Conservation (phyloP, 495 filamentous ascomycete genomes). For the Recurvomyces mirabilis region DNA sequence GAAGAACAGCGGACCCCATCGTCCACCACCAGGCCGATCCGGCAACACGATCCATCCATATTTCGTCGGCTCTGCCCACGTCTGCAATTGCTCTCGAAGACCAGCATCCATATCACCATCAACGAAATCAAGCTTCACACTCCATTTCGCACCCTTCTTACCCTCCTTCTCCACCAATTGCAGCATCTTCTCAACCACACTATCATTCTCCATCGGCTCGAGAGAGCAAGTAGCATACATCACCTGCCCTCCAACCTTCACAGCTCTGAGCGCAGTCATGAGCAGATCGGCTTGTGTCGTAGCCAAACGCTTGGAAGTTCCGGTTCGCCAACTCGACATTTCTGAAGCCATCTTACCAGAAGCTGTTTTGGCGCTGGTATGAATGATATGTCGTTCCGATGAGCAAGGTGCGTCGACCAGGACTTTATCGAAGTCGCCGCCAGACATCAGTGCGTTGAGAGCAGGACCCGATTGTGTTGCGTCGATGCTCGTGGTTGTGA, state of each 20-base stretch:
- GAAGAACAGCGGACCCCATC: conserved; percentile 17
- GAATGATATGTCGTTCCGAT: conserved; percentile 17
- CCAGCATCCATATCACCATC: not conserved
- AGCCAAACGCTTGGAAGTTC: conserved; percentile 12
- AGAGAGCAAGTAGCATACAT: conserved; percentile 19
- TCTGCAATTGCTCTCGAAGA: not conserved
- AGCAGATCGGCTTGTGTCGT: conserved; percentile 11
- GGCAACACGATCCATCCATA: conserved; percentile 17
- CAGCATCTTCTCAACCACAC: conserved; percentile 18
- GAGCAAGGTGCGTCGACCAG: conserved; percentile 17
- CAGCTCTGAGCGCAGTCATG: conserved; percentile 9
- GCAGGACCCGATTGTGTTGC: not conserved
- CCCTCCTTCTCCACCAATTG: conserved; percentile 27
- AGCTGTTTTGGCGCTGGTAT: conserved; percentile 7
- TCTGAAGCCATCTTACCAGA: conserved; percentile 3
- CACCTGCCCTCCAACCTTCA: conserved; percentile 6
- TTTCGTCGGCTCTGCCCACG: conserved; percentile 16
- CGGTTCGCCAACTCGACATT: conserved; percentile 14
- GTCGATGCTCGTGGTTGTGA: not conserved
- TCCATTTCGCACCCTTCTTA: conserved; percentile 31
- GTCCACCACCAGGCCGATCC: conserved; percentile 8
- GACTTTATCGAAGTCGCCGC: conserved; percentile 10
- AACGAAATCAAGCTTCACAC: conserved; percentile 7
- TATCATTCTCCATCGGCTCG: conserved; percentile 15
- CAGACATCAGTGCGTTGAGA: not conserved